Evolutionary conservation across 768 basidiomycete species (phyloP).

Genomic region (Sarcomyxa edulis): DNA sequence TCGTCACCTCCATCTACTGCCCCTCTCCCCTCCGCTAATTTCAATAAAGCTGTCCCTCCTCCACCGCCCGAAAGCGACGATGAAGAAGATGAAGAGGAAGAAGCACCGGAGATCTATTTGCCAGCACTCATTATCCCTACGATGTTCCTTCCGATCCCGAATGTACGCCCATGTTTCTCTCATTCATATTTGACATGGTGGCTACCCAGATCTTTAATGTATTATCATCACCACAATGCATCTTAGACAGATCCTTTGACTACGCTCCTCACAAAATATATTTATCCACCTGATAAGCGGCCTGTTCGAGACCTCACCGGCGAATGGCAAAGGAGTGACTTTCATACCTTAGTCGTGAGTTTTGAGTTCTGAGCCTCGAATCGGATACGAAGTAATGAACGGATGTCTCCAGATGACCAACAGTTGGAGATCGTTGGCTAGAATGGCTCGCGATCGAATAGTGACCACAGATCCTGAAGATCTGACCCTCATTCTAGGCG

Average conservation of each 20-base stretch:
- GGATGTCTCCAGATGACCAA: constrained; percentile 64
- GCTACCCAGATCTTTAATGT: constrained; percentile 47
- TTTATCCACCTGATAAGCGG: constrained; percentile 68
- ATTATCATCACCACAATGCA: too few species aligned
- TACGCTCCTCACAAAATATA: constrained; percentile 79
- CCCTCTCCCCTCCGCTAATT: constrained; percentile 27
- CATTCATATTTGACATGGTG: constrained; percentile 51
- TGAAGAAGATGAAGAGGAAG: constrained; percentile 43
- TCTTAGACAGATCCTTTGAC: constrained; percentile 80
- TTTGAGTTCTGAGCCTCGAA: constrained; percentile 4
- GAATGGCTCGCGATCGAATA: constrained; percentile 77
- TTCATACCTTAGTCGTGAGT: constrained; percentile 79
- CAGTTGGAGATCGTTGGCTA: constrained; percentile 81
- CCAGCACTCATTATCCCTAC: constrained; percentile 67
- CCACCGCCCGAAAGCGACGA: constrained; percentile 28
- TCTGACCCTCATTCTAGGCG: constrained; percentile 56
- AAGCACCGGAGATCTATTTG: constrained; percentile 55
- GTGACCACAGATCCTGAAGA: constrained; percentile 69
- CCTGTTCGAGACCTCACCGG: constrained; percentile 70
- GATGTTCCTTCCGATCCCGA: constrained; percentile 87
- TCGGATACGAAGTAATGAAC: constrained; percentile 14
- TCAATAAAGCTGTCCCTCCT: constrained; percentile 55
- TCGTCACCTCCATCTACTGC: constrained; percentile 14
- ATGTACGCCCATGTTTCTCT: constrained; percentile 61
- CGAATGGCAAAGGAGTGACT: constrained; percentile 67